A percentile compares a stretch with the other conserved stretches of the same genome.
Conservation (phyloP, 192 early-diverging fungal genomes). For the Umbelopsis vinacea region DNA sequence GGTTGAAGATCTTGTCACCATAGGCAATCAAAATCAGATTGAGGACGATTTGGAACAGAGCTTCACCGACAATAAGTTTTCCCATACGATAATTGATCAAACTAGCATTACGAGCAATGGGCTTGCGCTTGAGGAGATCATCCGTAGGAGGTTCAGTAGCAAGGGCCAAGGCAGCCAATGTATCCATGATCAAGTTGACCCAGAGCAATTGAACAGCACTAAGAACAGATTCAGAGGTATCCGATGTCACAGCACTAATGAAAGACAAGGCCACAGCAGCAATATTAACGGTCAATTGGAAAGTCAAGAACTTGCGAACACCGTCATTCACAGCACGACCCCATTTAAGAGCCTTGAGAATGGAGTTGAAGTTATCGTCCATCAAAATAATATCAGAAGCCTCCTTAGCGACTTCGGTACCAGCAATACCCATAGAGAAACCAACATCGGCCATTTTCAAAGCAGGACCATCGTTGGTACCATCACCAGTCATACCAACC, state of each 20-base stretch:
- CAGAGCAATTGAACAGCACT: slow-evolving; percentile 92
- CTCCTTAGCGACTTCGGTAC: slow-evolving; percentile 86
- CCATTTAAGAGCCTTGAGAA: slow-evolving; percentile 82
- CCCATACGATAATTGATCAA: slow-evolving; percentile 90
- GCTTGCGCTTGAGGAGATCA: slow-evolving; percentile 80
- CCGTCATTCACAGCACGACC: slow-evolving; percentile 81
- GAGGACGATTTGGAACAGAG: slow-evolving; percentile 85
- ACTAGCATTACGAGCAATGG: slow-evolving; percentile 72
- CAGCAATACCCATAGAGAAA: slow-evolving; percentile 92
- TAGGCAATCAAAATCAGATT: slow-evolving; percentile 65
- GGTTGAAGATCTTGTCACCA: slow-evolving; percentile 67
- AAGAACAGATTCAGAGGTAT: slow-evolving; percentile 73
- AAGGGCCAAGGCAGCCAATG: slow-evolving; percentile 89
- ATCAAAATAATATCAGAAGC: slow-evolving; percentile 83
- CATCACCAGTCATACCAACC: slow-evolving; percentile 85
- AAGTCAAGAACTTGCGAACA: slow-evolving; percentile 87
- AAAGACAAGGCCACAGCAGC: slow-evolving; percentile 77
- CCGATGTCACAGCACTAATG: slow-evolving; percentile 65
- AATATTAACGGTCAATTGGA: slow-evolving; percentile 86
- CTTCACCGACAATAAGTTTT: slow-evolving; percentile 91
- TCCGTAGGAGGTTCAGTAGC: slow-evolving; percentile 90
- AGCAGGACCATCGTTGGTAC: slow-evolving; percentile 87
- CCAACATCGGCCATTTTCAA: slow-evolving; percentile 90
- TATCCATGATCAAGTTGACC: slow-evolving; percentile 97
- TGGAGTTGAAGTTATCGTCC: slow-evolving; percentile 89